phyloP scores from a whole-genome alignment of 306 rosid genomes.

The Cicer pinnatifidum region DNA sequence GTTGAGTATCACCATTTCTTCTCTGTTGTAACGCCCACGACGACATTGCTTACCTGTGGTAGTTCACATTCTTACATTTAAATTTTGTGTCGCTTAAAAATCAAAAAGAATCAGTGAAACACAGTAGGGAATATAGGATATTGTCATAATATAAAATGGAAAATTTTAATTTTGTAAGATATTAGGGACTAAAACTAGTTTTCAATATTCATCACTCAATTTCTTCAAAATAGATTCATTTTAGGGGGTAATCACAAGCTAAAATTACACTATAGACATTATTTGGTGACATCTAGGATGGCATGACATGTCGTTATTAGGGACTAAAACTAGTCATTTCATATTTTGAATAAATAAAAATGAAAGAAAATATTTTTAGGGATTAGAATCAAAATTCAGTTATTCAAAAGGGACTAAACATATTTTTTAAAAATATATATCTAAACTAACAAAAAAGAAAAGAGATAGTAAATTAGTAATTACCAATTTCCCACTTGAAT shows the following conservation, averaged over 20 bases:
- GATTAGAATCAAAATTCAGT: background rate
- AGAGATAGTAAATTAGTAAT: conserved; percentile 40
- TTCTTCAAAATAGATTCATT: background rate
- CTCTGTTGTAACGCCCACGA: conserved; percentile 88
- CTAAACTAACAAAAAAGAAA: background rate
- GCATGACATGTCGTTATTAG: background rate
- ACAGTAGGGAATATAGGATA: background rate
- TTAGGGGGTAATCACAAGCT: background rate
- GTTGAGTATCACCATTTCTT: conserved; percentile 59
- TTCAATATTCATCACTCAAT: background rate
- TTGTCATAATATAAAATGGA: background rate
- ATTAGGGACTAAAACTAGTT: background rate
- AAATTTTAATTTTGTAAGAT: background rate
- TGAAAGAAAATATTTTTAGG: background rate
- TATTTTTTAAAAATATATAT: background rate
- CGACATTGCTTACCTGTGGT: conserved; percentile 94
- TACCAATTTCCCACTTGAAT: conserved; percentile 97
- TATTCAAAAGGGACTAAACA: background rate
- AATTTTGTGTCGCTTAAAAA: conserved; percentile 20
- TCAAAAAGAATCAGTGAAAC: background rate
- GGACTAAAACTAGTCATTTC: background rate
- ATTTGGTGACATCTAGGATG: too few species aligned
- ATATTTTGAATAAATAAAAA: background rate
- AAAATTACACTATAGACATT: too few species aligned
- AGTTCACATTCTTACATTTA: conserved; percentile 41